Evolutionary conservation across 495 filamentous ascomycete species (phyloP).

Genomic region (Pyronema omphalodes): DNA sequence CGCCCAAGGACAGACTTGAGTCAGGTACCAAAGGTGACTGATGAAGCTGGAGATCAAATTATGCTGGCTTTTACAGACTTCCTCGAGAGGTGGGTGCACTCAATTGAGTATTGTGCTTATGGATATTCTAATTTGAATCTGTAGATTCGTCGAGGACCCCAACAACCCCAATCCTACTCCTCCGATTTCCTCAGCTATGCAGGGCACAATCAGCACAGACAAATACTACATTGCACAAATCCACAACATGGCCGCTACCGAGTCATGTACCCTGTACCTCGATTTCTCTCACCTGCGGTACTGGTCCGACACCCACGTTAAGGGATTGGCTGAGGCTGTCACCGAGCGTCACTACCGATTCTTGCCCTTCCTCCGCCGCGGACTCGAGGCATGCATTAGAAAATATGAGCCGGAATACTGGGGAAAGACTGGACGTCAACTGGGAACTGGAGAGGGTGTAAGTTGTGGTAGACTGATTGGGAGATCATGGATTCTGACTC

Average conservation of each 20-base stretch:
- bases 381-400: conserved; percentile 78
- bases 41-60: conserved; percentile 68
- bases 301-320: conserved; percentile 36
- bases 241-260: conserved; percentile 65
- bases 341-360: conserved; percentile 87
- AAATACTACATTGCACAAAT: conserved; percentile 97
- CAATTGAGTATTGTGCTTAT: neutral
- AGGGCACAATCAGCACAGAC: conserved; percentile 30
- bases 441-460: conserved; percentile 13
- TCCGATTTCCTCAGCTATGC: conserved; percentile 37
- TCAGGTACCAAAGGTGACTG: conserved; percentile 65
- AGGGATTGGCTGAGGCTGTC: conserved; percentile 66
- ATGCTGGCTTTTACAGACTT: conserved; percentile 74
- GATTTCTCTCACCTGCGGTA: conserved; percentile 70
- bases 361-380: conserved; percentile 75
- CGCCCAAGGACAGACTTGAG: conserved; percentile 23
- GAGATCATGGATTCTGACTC: conserved; percentile 19
- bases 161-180: conserved; percentile 41
- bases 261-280: conserved; percentile 90
- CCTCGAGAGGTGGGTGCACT: conserved; percentile 47
- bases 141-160: conserved; percentile 59
- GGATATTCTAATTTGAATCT: conserved; percentile 8
- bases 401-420: conserved; percentile 88
- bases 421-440: conserved; percentile 19
- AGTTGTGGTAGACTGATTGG: neutral